Percentiles rank a stretch among this genome's conserved stretches.
These are phyloP conservation scores for Agaricus subrufescens DNA, from an alignment of 768 basidiomycete species.

Conservation along the genomic window DNA sequence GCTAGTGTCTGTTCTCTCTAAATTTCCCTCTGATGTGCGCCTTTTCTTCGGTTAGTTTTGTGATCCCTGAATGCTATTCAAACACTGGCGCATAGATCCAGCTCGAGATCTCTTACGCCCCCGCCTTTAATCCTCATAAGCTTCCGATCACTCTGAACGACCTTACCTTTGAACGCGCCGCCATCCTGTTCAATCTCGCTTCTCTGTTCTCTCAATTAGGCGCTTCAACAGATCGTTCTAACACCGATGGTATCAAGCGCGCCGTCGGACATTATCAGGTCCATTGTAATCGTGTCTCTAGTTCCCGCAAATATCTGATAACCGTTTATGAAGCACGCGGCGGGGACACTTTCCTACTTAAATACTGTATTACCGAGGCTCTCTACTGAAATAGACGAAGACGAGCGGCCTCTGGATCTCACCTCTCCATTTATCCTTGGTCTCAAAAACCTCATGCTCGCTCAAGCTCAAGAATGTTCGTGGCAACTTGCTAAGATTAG, in stretches of 20 bases:
- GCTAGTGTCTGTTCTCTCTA: constrained; percentile 75
- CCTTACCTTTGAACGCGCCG: constrained; percentile 77
- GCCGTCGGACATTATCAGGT: constrained; percentile 73
- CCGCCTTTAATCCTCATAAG: constrained; percentile 56
- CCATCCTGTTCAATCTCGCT: constrained; percentile 81
- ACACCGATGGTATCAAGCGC: constrained; percentile 77
- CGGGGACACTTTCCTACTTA: constrained; percentile 68
- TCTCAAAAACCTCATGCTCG: constrained; percentile 76
- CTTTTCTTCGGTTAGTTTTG: neutral
- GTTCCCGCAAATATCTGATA: neutral
- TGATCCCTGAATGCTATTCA: neutral
- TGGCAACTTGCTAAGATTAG: constrained; percentile 92
- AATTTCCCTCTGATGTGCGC: constrained; percentile 75
- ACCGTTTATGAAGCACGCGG: constrained; percentile 44
- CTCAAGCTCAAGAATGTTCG: constrained; percentile 94
- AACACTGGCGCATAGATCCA: constrained; percentile 44
- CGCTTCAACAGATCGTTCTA: constrained; percentile 61
- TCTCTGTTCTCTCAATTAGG: constrained; percentile 84
- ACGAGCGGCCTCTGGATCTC: constrained; percentile 64
- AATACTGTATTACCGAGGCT: constrained; percentile 51
- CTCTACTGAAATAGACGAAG: constrained; percentile 38
- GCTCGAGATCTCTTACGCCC: constrained; percentile 68
- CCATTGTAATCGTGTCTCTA: constrained; percentile 30
- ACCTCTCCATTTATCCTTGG: constrained; percentile 53
- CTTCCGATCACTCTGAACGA: constrained; percentile 63